phyloP scores from a whole-genome alignment of 2,329 filamentous ascomycete species.

The Graphilbum sp. region DNA sequence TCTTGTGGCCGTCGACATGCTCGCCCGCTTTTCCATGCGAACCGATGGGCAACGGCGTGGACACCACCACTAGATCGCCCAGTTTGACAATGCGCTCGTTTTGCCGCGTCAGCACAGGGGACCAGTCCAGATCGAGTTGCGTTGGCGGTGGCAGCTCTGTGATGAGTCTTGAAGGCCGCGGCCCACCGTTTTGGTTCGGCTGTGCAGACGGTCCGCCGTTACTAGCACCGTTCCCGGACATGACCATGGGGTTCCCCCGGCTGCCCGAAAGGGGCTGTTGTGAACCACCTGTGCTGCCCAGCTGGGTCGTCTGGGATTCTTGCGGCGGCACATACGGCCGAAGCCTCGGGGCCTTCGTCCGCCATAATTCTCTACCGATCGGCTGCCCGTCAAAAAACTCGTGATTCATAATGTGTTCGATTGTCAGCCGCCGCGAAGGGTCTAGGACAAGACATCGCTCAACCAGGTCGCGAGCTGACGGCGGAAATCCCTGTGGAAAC shows the following conservation, averaged over 20 bases:
- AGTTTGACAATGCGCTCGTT: constrained; percentile 93
- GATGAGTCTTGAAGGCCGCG: constrained; percentile 63
- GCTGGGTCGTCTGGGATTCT: constrained; percentile 58
- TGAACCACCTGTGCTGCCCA: too few species aligned
- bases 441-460: constrained; percentile 84
- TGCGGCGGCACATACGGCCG: constrained; percentile 70
- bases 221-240: not conserved
- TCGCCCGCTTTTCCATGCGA: constrained; percentile 54
- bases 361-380: constrained; percentile 79
- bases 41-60: constrained; percentile 60
- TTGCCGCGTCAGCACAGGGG: constrained; percentile 73
- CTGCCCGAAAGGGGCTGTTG: not conserved
- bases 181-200: constrained; percentile 22
- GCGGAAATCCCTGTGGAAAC: constrained; percentile 77
- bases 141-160: constrained; percentile 94
- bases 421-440: constrained; percentile 64
- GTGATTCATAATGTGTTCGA: constrained; percentile 95
- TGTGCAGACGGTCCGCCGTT: not conserved
- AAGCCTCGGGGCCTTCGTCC: constrained; percentile 71
- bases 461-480: constrained; percentile 72
- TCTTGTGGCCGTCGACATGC: constrained; percentile 56
- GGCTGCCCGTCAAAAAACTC: constrained; percentile 79
- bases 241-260: not conserved
- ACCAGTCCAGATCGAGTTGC: constrained; percentile 97
- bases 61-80: constrained; percentile 75